A percentile compares a stretch with the other conserved stretches of the same genome.
phyloP scores from a whole-genome alignment of 345 rosid genomes.

The Salix dunnii region DNA sequence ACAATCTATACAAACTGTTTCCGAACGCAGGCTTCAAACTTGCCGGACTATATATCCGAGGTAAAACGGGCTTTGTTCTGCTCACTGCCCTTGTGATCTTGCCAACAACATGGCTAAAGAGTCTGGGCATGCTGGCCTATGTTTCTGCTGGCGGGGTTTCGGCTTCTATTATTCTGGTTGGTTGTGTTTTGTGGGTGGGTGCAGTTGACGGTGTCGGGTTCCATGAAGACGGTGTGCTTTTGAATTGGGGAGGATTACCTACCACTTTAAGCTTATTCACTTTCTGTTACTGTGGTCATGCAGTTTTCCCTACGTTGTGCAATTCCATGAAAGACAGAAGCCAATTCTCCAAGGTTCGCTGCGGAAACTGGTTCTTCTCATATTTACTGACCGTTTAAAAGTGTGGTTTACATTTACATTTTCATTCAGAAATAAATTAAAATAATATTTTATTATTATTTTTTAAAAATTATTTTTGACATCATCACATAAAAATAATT shows the following conservation, averaged over 20 bases:
- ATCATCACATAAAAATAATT: too few species aligned
- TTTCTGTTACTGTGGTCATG: constrained; percentile 64
- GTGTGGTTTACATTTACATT: accelerated
- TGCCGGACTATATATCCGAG: constrained; percentile 36
- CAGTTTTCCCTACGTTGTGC: constrained; percentile 60
- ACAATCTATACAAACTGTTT: constrained; percentile 56
- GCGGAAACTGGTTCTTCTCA: neutral
- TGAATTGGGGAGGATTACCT: constrained; percentile 50
- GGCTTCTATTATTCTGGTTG: constrained; percentile 47
- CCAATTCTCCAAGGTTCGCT: constrained; percentile 61
- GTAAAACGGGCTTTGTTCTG: constrained; percentile 54
- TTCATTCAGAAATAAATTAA: accelerated
- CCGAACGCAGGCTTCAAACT: constrained; percentile 38
- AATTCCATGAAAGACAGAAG: constrained; percentile 70
- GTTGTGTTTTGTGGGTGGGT: constrained; percentile 57
- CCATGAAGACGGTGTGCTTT: constrained; percentile 34
- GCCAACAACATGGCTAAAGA: constrained; percentile 72
- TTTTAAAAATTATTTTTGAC: too few species aligned
- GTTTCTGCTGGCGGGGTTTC: constrained; percentile 58
- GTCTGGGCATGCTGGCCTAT: constrained; percentile 56
- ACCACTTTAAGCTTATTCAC: constrained; percentile 49
- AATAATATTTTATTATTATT: too few species aligned
- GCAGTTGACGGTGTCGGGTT: constrained; percentile 55
- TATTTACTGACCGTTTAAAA: neutral
- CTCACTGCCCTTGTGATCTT: constrained; percentile 43